Evolutionary conservation across 768 basidiomycete species (phyloP).

Genomic region (Leccinum aurantiacum): DNA sequence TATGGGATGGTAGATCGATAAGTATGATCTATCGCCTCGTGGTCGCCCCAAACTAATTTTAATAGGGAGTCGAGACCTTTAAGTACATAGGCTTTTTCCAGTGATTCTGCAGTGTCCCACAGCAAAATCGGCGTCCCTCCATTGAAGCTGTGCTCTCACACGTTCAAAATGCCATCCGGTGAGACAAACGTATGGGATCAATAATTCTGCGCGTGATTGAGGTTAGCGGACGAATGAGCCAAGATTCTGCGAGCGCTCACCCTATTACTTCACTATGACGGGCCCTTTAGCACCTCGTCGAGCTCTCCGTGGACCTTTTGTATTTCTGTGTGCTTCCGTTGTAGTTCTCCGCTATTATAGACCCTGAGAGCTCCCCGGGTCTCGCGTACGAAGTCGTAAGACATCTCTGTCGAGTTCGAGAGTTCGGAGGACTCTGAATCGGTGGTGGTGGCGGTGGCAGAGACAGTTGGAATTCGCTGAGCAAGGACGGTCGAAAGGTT

Average conservation of each 20-base stretch:
- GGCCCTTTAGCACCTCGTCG: conserved; percentile 48
- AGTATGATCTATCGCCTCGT: conserved; percentile 14
- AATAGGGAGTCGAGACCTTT: background rate
- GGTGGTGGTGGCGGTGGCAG: background rate
- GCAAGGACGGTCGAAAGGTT: conserved; percentile 37
- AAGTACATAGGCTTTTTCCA: background rate
- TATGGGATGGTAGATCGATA: conserved; percentile 17
- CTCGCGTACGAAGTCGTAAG: conserved; percentile 59
- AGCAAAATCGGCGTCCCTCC: too few relatives aligned
- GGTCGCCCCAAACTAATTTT: conserved; percentile 7
- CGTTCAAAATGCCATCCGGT: too few relatives aligned
- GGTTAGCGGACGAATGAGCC: background rate
- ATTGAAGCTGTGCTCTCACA: too few relatives aligned
- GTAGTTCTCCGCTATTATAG: conserved; percentile 44
- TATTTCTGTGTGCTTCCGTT: conserved; percentile 51
- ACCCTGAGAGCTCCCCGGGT: conserved; percentile 56
- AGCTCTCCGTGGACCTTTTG: conserved; percentile 55
- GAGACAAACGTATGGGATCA: too few relatives aligned
- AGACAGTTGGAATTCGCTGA: background rate
- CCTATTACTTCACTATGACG: conserved; percentile 14
- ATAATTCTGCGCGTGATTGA: background rate
- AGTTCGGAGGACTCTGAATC: conserved; percentile 12
- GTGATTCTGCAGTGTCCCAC: too few relatives aligned
- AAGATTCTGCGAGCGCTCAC: conserved; percentile 12
- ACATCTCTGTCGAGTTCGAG: conserved; percentile 36